phyloP scores from a whole-genome alignment of 2,329 filamentous ascomycete species.

The Graphilbum sp. region DNA sequence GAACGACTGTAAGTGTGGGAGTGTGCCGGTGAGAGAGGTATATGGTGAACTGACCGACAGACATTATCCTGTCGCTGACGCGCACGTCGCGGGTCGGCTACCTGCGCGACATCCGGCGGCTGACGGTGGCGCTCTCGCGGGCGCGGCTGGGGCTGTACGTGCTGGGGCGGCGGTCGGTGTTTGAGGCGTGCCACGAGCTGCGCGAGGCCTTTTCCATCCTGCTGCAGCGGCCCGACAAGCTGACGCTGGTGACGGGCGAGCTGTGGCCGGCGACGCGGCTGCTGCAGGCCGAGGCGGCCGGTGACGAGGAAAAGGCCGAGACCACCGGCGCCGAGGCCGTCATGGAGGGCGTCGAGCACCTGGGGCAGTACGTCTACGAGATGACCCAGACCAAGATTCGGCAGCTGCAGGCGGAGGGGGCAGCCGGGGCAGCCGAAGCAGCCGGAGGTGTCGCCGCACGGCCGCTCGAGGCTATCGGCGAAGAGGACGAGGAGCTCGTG shows the following conservation, averaged over 20 bases:
- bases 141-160: slow-evolving; percentile 86
- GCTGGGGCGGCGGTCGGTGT: slow-evolving; percentile 73
- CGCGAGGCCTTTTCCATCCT: slow-evolving; percentile 71
- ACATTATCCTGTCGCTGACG: slow-evolving; percentile 85
- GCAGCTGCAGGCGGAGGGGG: slow-evolving; percentile 26
- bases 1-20: slow-evolving; percentile 68
- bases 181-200: slow-evolving; percentile 78
- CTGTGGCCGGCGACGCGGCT: slow-evolving; percentile 57
- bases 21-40: neutral
- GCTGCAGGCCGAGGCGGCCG: slow-evolving; percentile 21
- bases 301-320: slow-evolving; percentile 45
- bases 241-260: slow-evolving; percentile 70
- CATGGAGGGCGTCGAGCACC: slow-evolving; percentile 86
- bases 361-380: slow-evolving; percentile 91
- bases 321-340: slow-evolving; percentile 37
- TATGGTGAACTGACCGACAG: slow-evolving; percentile 23
- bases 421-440: neutral
- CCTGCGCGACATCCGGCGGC: slow-evolving; percentile 76
- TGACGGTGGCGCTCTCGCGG: slow-evolving; percentile 88
- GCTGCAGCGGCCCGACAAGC: slow-evolving; percentile 60
- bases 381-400: slow-evolving; percentile 59
- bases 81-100: slow-evolving; percentile 83
- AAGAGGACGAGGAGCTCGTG: slow-evolving; percentile 6
- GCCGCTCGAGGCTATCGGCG: neutral
- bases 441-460: neutral